Evolutionary conservation across 768 basidiomycete genomes (phyloP).

Genomic region (Piloderma croceum): DNA sequence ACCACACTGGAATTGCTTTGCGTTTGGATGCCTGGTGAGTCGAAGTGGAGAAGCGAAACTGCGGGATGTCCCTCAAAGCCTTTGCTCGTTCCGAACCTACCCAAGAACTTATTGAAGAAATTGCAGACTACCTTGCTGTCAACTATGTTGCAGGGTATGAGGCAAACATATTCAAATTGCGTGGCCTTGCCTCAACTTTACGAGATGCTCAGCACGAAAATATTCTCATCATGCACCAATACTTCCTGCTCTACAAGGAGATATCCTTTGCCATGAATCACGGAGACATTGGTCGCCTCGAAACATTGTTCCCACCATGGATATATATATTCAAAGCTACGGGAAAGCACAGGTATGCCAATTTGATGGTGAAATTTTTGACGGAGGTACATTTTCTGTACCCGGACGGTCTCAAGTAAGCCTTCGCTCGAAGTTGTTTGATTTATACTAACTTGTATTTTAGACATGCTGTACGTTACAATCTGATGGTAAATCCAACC

Average conservation of each 20-base stretch:
- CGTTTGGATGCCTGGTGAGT: too few species aligned
- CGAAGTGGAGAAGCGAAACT: too few species aligned
- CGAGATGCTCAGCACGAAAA: slow-evolving; percentile 33
- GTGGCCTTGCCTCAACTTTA: background rate
- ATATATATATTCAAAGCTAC: slow-evolving; percentile 22
- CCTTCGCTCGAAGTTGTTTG: background rate
- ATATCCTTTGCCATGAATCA: slow-evolving; percentile 27
- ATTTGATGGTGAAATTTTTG: slow-evolving; percentile 23
- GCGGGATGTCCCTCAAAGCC: too few species aligned
- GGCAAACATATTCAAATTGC: slow-evolving; percentile 4
- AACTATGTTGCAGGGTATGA: slow-evolving; percentile 15
- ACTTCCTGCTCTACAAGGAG: slow-evolving; percentile 38
- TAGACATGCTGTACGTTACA: slow-evolving; percentile 21
- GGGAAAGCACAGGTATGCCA: slow-evolving; percentile 33
- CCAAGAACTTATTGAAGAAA: slow-evolving; percentile 15
- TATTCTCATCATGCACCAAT: slow-evolving; percentile 23
- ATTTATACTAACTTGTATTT: background rate
- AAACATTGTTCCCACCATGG: slow-evolving; percentile 21
- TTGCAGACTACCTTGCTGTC: slow-evolving; percentile 20
- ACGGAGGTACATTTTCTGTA: slow-evolving; percentile 21
- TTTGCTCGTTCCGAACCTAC: too few species aligned
- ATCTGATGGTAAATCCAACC: slow-evolving; percentile 33
- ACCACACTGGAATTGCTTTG: slow-evolving; percentile 25
- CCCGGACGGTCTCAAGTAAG: slow-evolving; percentile 12
- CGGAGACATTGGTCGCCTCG: slow-evolving; percentile 27